Base-by-base conservation (phyloP, 208 protist species). In the Endotrypanum monterogeii region DNA sequence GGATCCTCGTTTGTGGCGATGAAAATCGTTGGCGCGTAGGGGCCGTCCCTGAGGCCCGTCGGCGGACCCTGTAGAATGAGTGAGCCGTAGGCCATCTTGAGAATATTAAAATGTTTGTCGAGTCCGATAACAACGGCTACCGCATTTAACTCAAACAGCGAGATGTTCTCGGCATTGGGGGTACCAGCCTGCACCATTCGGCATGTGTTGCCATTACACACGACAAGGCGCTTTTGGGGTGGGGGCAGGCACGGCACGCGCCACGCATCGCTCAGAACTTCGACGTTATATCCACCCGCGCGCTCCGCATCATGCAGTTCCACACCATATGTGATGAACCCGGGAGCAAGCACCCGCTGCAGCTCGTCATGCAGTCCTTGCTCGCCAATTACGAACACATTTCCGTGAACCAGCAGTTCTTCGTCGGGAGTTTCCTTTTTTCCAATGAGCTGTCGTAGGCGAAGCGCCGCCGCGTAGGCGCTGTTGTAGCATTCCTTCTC, bases 1-100 rank as follows among this genome's bases (percentile, higher is more conserved):
- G 90, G 88, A 70, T 95, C 90, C 56, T 86, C 83, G 79, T 95
- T 95, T 0, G 87, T 92, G 28, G 88, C 90, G 25, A 95, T 72
- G 58, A 95, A 94, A 20, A 82, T 58, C 3, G 79, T 74, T 12
- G 20, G 20, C 32, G 14, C 66, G 35, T 39, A 16, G 51, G 65
- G 0, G 6, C 35, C 58, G 5, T 44, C 48, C 0, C 37, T 48
- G 16, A 55, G 11, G 3, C 16, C 60, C 16, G 30, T 8, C 16
- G 82, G 83, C 20, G 71, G 65, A 0, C 79, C 80, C 62, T 89
- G 86, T 48, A 94, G 67, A 18, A 61, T 67, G 7, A 94, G 67
- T 2, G 82, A 69, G 1, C 85, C 90, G 30, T 78, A 83, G 14
- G 85, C 87, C 4, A 94, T 63, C 73, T 89, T 91, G 23, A 90